These are phyloP conservation scores for Sclerotinia spermophila DNA, from an alignment of 2,329 filamentous ascomycete genomes.

Conservation along the genomic window DNA sequence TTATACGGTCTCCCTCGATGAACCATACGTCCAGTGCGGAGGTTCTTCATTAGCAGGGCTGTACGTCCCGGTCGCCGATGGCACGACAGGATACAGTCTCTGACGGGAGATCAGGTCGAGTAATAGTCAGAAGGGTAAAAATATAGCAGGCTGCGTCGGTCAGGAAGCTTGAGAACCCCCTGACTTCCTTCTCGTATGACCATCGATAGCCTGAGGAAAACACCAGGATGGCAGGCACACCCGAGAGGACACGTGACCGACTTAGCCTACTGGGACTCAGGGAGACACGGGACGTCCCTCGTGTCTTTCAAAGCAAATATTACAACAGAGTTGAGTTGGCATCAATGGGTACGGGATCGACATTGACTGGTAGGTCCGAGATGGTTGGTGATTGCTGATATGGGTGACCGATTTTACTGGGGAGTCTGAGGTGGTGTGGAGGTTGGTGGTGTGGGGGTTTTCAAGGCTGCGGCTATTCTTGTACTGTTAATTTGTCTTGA, in stretches of 20 bases:
- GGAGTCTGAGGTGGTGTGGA: not conserved
- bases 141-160: not conserved
- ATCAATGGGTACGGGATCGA: not conserved
- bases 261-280: not conserved
- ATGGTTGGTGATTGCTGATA: not conserved
- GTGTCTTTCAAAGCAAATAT: not conserved
- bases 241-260: not conserved
- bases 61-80: not conserved
- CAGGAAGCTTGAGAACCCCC: not conserved
- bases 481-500: not conserved
- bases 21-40: slow-evolving; percentile 6
- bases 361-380: not conserved
- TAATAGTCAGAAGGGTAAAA: not conserved
- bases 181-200: not conserved
- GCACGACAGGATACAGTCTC: not conserved
- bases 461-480: not conserved
- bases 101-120: slow-evolving; percentile 4
- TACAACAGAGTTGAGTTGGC: not conserved
- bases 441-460: not conserved
- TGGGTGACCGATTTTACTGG: not conserved
- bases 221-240: not conserved
- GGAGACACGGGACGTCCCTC: not conserved
- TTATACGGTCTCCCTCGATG: not conserved
- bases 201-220: not conserved
- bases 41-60: not conserved